Evolutionary conservation across 768 basidiomycete genomes (phyloP), one percentile per base, ranked within the genome.

Genomic region (Boletus rubescentipes): DNA sequence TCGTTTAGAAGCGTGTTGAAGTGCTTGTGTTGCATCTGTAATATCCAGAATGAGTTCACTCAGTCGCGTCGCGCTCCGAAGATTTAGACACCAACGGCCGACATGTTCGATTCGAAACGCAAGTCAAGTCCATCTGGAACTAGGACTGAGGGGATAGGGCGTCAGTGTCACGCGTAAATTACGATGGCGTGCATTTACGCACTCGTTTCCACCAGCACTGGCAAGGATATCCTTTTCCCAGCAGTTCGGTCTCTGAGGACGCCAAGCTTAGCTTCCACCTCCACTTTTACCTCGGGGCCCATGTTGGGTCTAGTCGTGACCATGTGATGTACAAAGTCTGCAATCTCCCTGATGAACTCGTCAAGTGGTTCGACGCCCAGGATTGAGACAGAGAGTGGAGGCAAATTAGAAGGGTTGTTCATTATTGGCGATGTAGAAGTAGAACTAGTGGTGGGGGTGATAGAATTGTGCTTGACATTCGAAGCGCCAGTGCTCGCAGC

Each of bases 51-150:
- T 61, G 53, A 62, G 61, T 53, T 45, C 38, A 53, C 31, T 20
- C 18, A 18, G 62, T 47, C 42, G 41, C 6, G 23, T 61, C 49
- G 40, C 29, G 16, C 16, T 49, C 32, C 41, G 41, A 44, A 35
- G 52, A 37, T 40, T 44, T 45, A 51, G 52, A 55, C 26, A 79
- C 88, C 65, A 67, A 96, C 92, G 58, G 78, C 72, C 39, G 91
- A 82, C 95, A 99, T 98, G 67, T 96, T 94, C 55, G 92, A 89
- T 69, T 94, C 90, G 69, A 98, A 98, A 12, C 85, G 84, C 51
- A 85, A 67, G 46, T 90, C 85, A 4, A 81, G 56, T 32, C 67
- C 73, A 47, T 86, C 82, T 9, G 87, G 85, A 5, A 72, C 60
- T 6, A 96, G 73, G 57, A 95, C 93, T 97, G 66, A 36, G 37